Conservation (phyloP, 495 filamentous ascomycete genomes). For the Aspergillus kassunensis region DNA sequence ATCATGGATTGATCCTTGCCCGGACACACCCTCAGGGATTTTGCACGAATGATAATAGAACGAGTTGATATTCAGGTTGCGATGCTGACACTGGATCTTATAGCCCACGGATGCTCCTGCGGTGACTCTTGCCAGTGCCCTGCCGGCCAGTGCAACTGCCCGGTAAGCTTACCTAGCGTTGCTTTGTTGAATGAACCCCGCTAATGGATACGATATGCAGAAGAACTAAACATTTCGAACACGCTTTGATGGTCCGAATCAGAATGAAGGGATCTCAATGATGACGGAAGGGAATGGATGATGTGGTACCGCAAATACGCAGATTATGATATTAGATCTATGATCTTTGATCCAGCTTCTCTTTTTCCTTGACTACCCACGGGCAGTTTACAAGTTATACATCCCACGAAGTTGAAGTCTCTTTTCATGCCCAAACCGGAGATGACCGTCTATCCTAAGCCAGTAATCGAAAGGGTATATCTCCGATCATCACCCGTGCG, state of each 20-base stretch:
- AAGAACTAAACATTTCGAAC: constrained; percentile 3
- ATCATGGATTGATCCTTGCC: constrained; percentile 1
- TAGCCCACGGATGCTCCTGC: constrained; percentile 44
- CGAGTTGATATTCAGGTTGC: not conserved
- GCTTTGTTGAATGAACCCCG: not conserved
- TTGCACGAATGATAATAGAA: not conserved
- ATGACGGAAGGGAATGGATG: not conserved
- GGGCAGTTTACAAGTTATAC: no score
- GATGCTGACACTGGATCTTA: constrained; percentile 18
- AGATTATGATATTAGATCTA: no score
- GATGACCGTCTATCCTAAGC: no score
- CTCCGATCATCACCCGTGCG: constrained; percentile 1
- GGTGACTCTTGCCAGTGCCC: constrained; percentile 46
- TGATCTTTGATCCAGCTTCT: not conserved
- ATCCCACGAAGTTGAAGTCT: no score
- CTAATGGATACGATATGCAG: not conserved
- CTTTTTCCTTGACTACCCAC: no score
- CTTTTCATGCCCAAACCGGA: not conserved
- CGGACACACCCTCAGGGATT: not conserved
- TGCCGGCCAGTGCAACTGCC: constrained; percentile 44
- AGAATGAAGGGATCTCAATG: not conserved
- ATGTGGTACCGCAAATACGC: no score
- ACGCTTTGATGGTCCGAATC: not conserved
- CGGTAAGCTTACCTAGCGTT: constrained; percentile 27
- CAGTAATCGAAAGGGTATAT: no score